Base-by-base conservation (phyloP, 1,284 basidiomycete genomes). In the Sphagnurus paluster region DNA sequence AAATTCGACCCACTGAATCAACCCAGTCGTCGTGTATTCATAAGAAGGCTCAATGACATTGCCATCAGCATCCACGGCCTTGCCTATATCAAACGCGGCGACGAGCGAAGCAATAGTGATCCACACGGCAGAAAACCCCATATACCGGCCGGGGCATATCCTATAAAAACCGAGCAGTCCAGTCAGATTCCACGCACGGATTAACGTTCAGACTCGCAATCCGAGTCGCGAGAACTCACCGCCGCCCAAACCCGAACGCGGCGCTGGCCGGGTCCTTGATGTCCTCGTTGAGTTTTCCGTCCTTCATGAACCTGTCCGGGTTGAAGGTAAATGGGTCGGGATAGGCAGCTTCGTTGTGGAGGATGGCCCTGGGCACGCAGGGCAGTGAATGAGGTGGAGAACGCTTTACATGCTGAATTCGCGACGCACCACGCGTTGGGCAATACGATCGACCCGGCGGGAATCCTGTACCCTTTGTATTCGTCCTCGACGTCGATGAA, bases 31-130 rank as follows among this genome's bases (percentile, higher is more conserved):
- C 24, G 42, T 44, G n/a, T n/a, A 48, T 49, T 56, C 54, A 17
- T 44, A 46, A 16, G 36, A 56, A 13, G 50, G 63, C 46, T 66
- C 57, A 14, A 68, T 59, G 1, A 54, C 48, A 0, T 56, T 50
- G 5, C 67, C 68, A 9, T 57, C 25, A 1, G 46, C 33, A 38
- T 67, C 64, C 10, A 55, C 44, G 1, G 64, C 60, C 32, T 63
- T 67, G 7, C 39, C 39, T 24, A 72, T 63, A 25, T 69, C 47
- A 49, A 74, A 74, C 1, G 56, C 55, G 0, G 68, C 57, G 5
- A 75, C 51, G 3, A 74, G 49, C 1, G 67, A 69, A 3, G 69
- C 70, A 10, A 68, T 56, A 0, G 63, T 58, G 33, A 73, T 61
- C 66, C 66, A 75, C 3, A 67, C 46, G 1, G 65, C 61, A 8